A percentile compares a stretch with the other conserved stretches of the same genome.
These are phyloP conservation scores for Phaeoacremonium minimum DNA, from an alignment of 2,329 filamentous ascomycete species.

Conservation along the genomic window DNA sequence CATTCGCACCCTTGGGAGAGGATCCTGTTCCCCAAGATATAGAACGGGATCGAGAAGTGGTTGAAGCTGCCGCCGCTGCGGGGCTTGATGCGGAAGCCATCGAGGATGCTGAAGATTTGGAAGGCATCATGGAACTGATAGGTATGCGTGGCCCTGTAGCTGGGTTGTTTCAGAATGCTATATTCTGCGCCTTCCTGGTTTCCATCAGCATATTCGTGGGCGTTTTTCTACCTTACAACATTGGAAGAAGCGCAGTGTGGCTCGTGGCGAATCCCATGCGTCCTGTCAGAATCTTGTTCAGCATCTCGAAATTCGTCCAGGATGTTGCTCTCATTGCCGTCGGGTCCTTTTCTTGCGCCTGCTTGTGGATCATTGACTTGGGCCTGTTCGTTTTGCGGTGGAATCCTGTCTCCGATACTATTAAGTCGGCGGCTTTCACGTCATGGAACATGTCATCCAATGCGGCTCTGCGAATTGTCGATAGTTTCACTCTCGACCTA, in stretches of 20 bases:
- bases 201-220: conserved; percentile 80
- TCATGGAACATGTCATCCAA: conserved; percentile 37
- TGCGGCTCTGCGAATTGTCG: conserved; percentile 42
- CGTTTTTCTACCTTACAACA: conserved; percentile 87
- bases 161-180: conserved; percentile 87
- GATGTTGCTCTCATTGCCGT: conserved; percentile 66
- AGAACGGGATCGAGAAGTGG: conserved; percentile 51
- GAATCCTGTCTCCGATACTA: conserved; percentile 2
- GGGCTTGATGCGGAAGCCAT: conserved; percentile 71
- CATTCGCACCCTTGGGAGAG: conserved; percentile 15
- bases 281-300: conserved; percentile 68
- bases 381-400: conserved; percentile 28
- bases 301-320: conserved; percentile 72
- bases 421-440: conserved; percentile 11
- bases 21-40: conserved; percentile 19
- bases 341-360: conserved; percentile 44
- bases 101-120: conserved; percentile 88
- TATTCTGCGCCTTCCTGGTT: conserved; percentile 90
- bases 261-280: conserved; percentile 75
- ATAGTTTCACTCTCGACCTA: conserved; percentile 45
- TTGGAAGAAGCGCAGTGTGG: conserved; percentile 80
- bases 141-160: conserved; percentile 92
- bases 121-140: conserved; percentile 92
- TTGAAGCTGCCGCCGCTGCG: conserved; percentile 61
- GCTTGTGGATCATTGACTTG: conserved; percentile 29